These are phyloP conservation scores for Klebsormidium nitens DNA, from an alignment of 139 green algal genomes.

Conservation along the genomic window DNA sequence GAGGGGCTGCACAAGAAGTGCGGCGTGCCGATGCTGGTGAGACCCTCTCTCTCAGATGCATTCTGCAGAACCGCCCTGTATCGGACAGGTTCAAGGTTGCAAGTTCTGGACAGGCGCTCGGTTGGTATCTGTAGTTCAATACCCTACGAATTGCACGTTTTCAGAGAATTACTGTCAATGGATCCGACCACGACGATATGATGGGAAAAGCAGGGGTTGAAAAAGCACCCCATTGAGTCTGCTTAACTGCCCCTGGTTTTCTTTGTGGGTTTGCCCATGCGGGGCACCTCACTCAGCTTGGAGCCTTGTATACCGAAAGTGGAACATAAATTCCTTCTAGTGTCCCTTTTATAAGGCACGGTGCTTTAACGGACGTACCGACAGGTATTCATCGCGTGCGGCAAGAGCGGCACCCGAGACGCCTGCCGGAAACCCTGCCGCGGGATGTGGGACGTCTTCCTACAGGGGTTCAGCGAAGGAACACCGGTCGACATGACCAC, in stretches of 20 bases:
- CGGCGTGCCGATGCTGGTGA: slow-evolving; percentile 17
- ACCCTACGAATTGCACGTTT: neutral
- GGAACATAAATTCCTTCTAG: neutral
- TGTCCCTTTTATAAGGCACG: neutral
- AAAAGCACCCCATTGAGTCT: neutral
- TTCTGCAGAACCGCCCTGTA: neutral
- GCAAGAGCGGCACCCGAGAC: slow-evolving; percentile 3
- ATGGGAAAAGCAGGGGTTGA: neutral
- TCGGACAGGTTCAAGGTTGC: neutral
- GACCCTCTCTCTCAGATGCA: no score
- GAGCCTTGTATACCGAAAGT: neutral
- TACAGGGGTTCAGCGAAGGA: neutral
- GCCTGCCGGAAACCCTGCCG: slow-evolving; percentile 1
- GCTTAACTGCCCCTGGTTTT: neutral
- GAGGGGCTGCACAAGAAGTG: neutral
- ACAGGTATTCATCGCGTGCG: slow-evolving; percentile 12
- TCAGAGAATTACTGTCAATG: neutral
- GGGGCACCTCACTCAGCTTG: neutral
- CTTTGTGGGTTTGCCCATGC: neutral
- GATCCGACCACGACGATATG: neutral
- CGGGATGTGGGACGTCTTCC: slow-evolving; percentile 7
- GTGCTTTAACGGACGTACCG: no score
- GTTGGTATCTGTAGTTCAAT: neutral
- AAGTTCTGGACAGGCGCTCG: neutral
- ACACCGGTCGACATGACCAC: neutral